Percentiles rank a stretch among this genome's conserved stretches.
Evolutionary conservation across 345 rosid genomes (phyloP).

Genomic region (Populus euphratica): DNA sequence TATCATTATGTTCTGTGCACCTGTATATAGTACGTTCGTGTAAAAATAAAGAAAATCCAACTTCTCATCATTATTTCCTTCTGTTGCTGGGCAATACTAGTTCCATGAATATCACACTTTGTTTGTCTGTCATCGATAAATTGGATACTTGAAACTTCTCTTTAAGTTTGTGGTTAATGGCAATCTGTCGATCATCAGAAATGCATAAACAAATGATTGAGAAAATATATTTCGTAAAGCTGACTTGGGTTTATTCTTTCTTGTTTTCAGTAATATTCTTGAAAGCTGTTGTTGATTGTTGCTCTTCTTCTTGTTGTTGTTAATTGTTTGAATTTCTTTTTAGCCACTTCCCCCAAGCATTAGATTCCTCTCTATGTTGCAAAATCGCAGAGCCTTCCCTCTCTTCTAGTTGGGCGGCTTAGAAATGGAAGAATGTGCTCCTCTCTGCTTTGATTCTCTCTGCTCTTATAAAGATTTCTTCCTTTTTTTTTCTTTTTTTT

Average conservation of each 20-base stretch:
- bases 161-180: conserved; percentile 43
- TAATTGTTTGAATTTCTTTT: conserved; percentile 22
- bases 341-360: conserved; percentile 53
- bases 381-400: conserved; percentile 20
- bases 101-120: conserved; percentile 5
- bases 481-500: conserved; percentile 40
- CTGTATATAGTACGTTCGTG: background rate
- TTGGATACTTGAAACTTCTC: conserved; percentile 21
- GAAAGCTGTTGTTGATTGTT: conserved; percentile 17
- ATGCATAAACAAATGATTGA: conserved; percentile 60
- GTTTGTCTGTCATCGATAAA: conserved; percentile 8
- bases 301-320: conserved; percentile 26
- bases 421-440: conserved; percentile 36
- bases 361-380: conserved; percentile 54
- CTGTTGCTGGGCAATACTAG: conserved; percentile 6
- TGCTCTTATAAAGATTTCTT: conserved; percentile 44
- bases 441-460: conserved; percentile 32
- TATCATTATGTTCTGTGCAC: background rate
- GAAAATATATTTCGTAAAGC: conserved; percentile 35
- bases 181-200: conserved; percentile 56
- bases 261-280: conserved; percentile 57
- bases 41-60: background rate
- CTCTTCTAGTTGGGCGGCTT: conserved; percentile 26
- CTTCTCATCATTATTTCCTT: conserved; percentile 13
- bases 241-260: conserved; percentile 41